Evolutionary conservation across 2,329 filamentous ascomycete species (phyloP).

Genomic region (Magnaporthiopsis incrustans): DNA sequence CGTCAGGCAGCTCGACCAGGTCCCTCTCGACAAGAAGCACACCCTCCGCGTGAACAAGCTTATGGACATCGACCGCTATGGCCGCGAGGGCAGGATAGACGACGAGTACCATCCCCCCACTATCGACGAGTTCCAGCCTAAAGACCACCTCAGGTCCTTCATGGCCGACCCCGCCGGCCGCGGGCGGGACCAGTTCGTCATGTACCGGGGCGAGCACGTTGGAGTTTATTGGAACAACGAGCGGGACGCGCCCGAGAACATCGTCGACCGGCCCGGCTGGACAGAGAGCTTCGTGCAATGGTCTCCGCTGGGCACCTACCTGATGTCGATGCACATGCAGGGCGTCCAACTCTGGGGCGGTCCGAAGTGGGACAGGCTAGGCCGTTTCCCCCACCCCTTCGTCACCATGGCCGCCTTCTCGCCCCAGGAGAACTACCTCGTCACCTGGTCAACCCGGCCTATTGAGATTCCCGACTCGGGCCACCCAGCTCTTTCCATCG

Average conservation of each 20-base stretch:
- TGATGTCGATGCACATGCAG: conserved; percentile 90
- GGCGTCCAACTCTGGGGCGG: conserved; percentile 98
- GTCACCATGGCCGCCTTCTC: conserved; percentile 97
- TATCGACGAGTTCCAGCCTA: conserved; percentile 78
- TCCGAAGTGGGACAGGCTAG: conserved; percentile 78
- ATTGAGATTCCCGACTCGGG: conserved; percentile 86
- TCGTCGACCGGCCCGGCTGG: conserved; percentile 93
- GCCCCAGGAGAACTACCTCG: conserved; percentile 83
- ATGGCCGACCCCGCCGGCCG: conserved; percentile 71
- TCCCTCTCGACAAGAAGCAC: conserved; percentile 93
- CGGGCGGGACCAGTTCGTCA: conserved; percentile 89
- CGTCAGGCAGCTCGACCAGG: conserved; percentile 78
- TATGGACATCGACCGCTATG: conserved; percentile 94
- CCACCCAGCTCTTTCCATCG: conserved; percentile 73
- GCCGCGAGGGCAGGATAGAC: conserved; percentile 85
- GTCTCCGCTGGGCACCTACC: conserved; percentile 89
- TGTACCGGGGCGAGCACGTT: conserved; percentile 87
- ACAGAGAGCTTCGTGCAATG: conserved; percentile 97
- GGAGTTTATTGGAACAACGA: conserved; percentile 99
- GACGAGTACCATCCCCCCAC: conserved; percentile 80
- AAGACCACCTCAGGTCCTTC: conserved; percentile 93
- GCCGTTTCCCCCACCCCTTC: conserved; percentile 88
- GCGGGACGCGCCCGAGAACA: conserved; percentile 76
- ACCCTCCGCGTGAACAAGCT: conserved; percentile 95
- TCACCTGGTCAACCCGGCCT: conserved; percentile 92